Conservation (phyloP, 805 yeast genomes). For the Nematodospora valgi region DNA sequence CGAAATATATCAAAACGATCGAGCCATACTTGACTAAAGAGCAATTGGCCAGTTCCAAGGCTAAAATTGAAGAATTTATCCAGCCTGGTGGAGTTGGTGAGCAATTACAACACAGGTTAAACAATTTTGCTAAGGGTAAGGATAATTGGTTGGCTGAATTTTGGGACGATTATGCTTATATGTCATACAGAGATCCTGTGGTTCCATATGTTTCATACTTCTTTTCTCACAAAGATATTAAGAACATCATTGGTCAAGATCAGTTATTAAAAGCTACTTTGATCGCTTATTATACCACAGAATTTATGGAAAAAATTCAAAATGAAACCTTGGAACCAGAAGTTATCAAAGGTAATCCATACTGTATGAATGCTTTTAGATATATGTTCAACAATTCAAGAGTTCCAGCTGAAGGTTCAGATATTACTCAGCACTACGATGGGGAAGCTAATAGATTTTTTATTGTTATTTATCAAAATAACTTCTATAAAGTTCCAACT, state of each 20-base stretch:
- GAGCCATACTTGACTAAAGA: conserved; percentile 59
- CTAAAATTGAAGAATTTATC: conserved; percentile 63
- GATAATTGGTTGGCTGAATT: conserved; percentile 88
- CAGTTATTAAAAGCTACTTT: conserved; percentile 76
- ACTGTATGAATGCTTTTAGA: conserved; percentile 90
- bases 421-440: conserved; percentile 55
- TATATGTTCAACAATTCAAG: conserved; percentile 89
- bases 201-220: conserved; percentile 92
- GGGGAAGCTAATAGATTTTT: conserved; percentile 59
- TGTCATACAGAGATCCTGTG: conserved; percentile 90
- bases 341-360: conserved; percentile 71
- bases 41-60: conserved; percentile 49
- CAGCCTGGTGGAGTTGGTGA: conserved; percentile 53
- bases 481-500: conserved; percentile 67
- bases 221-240: conserved; percentile 72
- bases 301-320: conserved; percentile 66
- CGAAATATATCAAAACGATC: conserved; percentile 66
- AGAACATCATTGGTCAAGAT: conserved; percentile 54
- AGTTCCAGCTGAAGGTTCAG: conserved; percentile 65
- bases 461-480: conserved; percentile 68
- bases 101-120: conserved; percentile 63
- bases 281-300: conserved; percentile 60
- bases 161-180: conserved; percentile 94
- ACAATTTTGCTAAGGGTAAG: conserved; percentile 51
- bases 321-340: conserved; percentile 78